Evolutionary conservation across 2,329 filamentous ascomycete genomes (phyloP), one percentile per base, ranked within the genome.

Genomic region (Trichoderma hamatum): DNA sequence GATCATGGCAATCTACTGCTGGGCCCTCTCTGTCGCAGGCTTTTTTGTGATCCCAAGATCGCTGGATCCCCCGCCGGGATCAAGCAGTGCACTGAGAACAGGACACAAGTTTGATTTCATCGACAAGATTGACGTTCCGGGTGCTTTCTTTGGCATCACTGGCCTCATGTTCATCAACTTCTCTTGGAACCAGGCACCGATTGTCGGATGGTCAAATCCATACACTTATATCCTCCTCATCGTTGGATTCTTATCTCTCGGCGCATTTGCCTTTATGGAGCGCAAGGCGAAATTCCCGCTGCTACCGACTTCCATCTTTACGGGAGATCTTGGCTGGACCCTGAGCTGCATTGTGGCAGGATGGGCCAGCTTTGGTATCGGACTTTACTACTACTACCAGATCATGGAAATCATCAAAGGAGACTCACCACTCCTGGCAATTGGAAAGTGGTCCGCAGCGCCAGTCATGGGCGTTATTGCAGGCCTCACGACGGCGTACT

Each of bases 161-260:
- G 84, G 82, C 0, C 79, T 90, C 32, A 80, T 87, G 0, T 77
- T 90, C 5, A 81, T 90, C 76, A 89, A 89, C 73, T 85, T 90
- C 71, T 84, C 87, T 0, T 89, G 86, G 85, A 90, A 89, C 72
- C 86, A 90, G 74, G 87, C 83, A 0, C 83, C 86, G 1, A 78
- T 85, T 0, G 84, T 82, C 3, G 86, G 86, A 1, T 90, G 88
- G 88, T 69, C 78, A 5, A 78, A 81, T 10, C 79, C 85, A 1
- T 87, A 88, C 71, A 80, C 87, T 32, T 85, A 85, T 73, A 76
- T 84, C 1, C 76, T 84, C 1, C 77, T 91, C 3, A 84, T 89
- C 69, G 69, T 88, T 16, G 88, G 88, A 1, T 70, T 85, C 6
- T 34, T 88, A 0, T 75, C 89, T 13, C 79, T 88, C 19, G 76